These are phyloP conservation scores for Mallotus nudiflorus DNA, from an alignment of 345 rosid species.

Conservation along the genomic window DNA sequence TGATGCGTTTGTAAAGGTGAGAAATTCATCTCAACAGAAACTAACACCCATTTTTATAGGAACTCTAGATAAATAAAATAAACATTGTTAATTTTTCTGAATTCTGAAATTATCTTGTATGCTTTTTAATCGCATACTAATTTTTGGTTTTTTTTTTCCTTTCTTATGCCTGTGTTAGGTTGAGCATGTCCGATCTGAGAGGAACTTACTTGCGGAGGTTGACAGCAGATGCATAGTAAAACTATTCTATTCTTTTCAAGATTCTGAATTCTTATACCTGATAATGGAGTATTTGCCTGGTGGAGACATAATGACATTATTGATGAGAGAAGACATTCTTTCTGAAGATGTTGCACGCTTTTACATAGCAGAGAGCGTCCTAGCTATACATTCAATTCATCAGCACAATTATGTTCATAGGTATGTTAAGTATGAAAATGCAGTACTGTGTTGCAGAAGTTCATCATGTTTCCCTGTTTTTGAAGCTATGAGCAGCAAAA, in stretches of 20 bases:
- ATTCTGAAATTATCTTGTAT: neutral
- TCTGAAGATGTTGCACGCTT: slow-evolving; percentile 91
- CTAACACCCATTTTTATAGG: neutral
- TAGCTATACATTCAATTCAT: slow-evolving; percentile 24
- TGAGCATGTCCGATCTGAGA: slow-evolving; percentile 97
- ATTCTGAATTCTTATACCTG: slow-evolving; percentile 87
- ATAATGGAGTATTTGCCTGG: slow-evolving; percentile 99
- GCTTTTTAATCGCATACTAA: slow-evolving; percentile 10
- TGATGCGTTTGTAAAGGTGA: neutral
- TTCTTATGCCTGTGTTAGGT: slow-evolving; percentile 45
- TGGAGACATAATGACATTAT: slow-evolving; percentile 97
- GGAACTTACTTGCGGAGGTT: slow-evolving; percentile 96
- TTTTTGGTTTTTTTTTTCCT: slow-evolving; percentile 12
- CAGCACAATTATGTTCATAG: slow-evolving; percentile 21
- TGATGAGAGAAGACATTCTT: slow-evolving; percentile 96
- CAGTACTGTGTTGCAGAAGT: neutral
- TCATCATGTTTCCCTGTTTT: neutral
- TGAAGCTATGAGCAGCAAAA: neutral
- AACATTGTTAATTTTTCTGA: slow-evolving; percentile 4
- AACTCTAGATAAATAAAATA: slow-evolving; percentile 1
- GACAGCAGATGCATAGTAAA: slow-evolving; percentile 93
- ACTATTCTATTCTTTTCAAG: slow-evolving; percentile 97
- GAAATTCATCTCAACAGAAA: slow-evolving; percentile 7
- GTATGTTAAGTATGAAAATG: slow-evolving; percentile 10
- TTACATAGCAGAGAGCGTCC: slow-evolving; percentile 43